Evolutionary conservation across 441 rosid genomes (phyloP), one percentile per base, ranked within the genome.

Genomic region (Daphne laureola): DNA sequence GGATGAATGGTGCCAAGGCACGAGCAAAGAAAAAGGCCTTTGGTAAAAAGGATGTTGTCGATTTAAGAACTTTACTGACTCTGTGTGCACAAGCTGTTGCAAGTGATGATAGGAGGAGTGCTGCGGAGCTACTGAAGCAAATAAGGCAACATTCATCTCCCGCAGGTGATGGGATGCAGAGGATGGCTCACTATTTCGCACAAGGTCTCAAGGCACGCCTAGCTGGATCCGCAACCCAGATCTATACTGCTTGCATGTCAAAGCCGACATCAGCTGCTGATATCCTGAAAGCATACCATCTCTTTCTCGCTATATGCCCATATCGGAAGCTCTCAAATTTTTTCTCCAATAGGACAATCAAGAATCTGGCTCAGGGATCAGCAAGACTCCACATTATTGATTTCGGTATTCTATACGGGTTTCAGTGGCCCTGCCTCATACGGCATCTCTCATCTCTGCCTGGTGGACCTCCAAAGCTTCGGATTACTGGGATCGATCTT

Each of bases 21-120:
- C 74, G 68, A 21, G 72, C 64, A 18, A 73, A 64, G 67, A 77
- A 73, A 59, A 61, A 64, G 16, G 63, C 69, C 35, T n/a, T n/a
- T n/a, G 47, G 57, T 43, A 73, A 73, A 58, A 67, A 14, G 61
- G 69, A 61, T 54, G 55, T 71, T 25, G 72, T 77, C 13, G 82
- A 77, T 69, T 51, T 77, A 52, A 73, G 79, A 65, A 71, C 71
- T 23, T 76, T 73, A 7, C 52, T 77, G 62, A 68, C 75, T 5
- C 73, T 71, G 60, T 77, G 79, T 66, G 82, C 82, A 2, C 82
- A 73, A 63, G 69, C 82, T n/a, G 71, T 77, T 18, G 58, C 74
- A 15, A 55, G 59, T 8, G 60, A 65, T 61, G 79, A 77, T 43
- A 51, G 63, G 40, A 68, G 79, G 60, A 70, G 48, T 46, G 74